Evolutionary conservation across 2,329 filamentous ascomycete genomes (phyloP).

Genomic region (Nemania bipapillata): DNA sequence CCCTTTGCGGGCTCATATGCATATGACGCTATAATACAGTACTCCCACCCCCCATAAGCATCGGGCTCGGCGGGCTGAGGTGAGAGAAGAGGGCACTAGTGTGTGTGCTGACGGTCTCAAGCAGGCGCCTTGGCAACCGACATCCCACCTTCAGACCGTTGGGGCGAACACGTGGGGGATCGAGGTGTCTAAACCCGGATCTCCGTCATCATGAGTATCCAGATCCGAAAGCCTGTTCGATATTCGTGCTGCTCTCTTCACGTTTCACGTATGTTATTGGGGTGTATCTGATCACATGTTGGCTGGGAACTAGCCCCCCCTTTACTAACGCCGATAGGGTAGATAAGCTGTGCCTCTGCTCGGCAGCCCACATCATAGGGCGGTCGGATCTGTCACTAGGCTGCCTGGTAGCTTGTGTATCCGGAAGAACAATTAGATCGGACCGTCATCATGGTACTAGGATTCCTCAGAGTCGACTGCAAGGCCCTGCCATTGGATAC

Average conservation of each 20-base stretch:
- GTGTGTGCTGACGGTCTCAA: slow-evolving; percentile 16
- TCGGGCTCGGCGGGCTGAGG: slow-evolving; percentile 1
- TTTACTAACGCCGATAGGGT: slow-evolving; percentile 6
- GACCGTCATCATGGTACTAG: slow-evolving; percentile 6
- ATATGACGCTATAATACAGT: neutral
- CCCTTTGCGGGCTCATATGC: neutral
- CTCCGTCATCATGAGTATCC: neutral
- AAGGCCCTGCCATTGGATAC: slow-evolving; percentile 4
- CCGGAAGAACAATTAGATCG: neutral
- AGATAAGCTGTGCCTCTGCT: slow-evolving; percentile 17
- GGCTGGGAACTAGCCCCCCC: neutral
- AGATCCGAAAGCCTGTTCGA: slow-evolving; percentile 2
- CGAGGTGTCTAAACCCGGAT: slow-evolving; percentile 3
- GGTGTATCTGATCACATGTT: neutral
- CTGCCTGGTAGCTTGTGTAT: neutral
- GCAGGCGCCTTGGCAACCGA: slow-evolving; percentile 28
- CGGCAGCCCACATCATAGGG: slow-evolving; percentile 6
- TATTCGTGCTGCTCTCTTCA: neutral
- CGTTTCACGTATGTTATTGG: neutral
- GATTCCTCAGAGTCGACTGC: neutral
- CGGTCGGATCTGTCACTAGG: too few species aligned
- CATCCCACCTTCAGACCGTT: slow-evolving; percentile 10
- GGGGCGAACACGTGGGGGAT: slow-evolving; percentile 15
- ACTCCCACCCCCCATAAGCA: neutral
- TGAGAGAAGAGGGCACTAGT: slow-evolving; percentile 18